Percentiles rank a stretch among this genome's conserved stretches.
These are phyloP conservation scores for Candida labiduridarum DNA, from an alignment of 1,139 yeast species.

Conservation along the genomic window DNA sequence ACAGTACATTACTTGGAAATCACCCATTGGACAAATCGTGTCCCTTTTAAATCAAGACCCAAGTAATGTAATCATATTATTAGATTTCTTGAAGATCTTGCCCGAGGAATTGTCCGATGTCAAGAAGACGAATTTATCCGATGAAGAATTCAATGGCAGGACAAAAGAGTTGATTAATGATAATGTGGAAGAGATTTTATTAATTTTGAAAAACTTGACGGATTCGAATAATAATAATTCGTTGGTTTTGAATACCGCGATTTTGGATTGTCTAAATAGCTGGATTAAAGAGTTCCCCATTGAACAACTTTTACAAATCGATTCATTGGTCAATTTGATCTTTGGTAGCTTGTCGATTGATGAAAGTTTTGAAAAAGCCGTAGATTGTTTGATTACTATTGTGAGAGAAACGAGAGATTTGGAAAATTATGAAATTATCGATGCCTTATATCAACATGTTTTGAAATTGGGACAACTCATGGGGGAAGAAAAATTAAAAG, in stretches of 20 bases:
- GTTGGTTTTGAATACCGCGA: slow-evolving; percentile 31
- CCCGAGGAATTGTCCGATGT: slow-evolving; percentile 90
- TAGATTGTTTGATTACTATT: slow-evolving; percentile 81
- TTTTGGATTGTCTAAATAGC: slow-evolving; percentile 78
- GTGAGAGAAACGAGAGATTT: slow-evolving; percentile 81
- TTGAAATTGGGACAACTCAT: slow-evolving; percentile 59
- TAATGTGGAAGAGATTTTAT: slow-evolving; percentile 71
- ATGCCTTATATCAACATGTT: slow-evolving; percentile 69
- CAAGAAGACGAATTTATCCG: slow-evolving; percentile 76
- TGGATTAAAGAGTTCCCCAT: slow-evolving; percentile 90
- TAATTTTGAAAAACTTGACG: slow-evolving; percentile 56
- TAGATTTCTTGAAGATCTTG: slow-evolving; percentile 81
- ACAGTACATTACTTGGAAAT: slow-evolving; percentile 73
- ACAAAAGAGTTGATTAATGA: slow-evolving; percentile 62
- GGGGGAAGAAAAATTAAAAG: slow-evolving; percentile 45
- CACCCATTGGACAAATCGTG: slow-evolving; percentile 71
- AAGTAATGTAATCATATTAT: slow-evolving; percentile 29
- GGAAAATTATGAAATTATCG: slow-evolving; percentile 59
- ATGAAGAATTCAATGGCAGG: slow-evolving; percentile 73
- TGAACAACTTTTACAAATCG: slow-evolving; percentile 61
- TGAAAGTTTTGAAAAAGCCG: slow-evolving; percentile 80
- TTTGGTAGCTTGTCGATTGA: slow-evolving; percentile 67
- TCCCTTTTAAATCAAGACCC: slow-evolving; percentile 41
- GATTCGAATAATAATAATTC: slow-evolving; percentile 24
- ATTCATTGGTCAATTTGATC: slow-evolving; percentile 64